These are phyloP conservation scores for Passiflora organensis DNA, from an alignment of 345 rosid genomes.

Conservation along the genomic window DNA sequence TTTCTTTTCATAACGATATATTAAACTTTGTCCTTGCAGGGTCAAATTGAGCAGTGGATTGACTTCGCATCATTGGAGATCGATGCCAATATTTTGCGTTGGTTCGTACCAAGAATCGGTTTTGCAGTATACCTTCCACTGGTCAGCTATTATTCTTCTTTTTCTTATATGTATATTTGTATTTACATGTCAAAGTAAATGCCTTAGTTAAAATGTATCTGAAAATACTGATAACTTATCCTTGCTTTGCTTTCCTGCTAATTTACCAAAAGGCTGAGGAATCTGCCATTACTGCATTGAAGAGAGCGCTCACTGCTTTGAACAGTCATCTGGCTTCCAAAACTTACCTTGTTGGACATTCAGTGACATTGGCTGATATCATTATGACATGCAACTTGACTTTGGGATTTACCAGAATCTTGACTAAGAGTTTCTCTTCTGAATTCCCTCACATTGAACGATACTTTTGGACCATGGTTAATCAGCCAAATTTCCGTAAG, in stretches of 20 bases:
- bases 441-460: slow-evolving; percentile 97
- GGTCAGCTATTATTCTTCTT: slow-evolving; percentile 34
- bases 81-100: slow-evolving; percentile 51
- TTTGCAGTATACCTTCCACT: slow-evolving; percentile 54
- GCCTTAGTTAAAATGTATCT: neutral
- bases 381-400: slow-evolving; percentile 63
- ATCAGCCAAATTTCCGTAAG: slow-evolving; percentile 84
- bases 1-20: neutral
- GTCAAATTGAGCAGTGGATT: slow-evolving; percentile 89
- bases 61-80: slow-evolving; percentile 76
- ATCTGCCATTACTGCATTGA: slow-evolving; percentile 57
- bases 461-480: slow-evolving; percentile 93
- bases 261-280: slow-evolving; percentile 64
- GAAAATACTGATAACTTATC: neutral
- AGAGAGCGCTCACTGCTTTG: slow-evolving; percentile 71
- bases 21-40: slow-evolving; percentile 35
- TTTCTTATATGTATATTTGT: neutral
- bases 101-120: slow-evolving; percentile 67
- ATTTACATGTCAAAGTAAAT: too few species aligned
- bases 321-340: slow-evolving; percentile 64
- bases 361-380: slow-evolving; percentile 84
- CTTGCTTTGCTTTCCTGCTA: neutral
- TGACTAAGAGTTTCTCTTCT: slow-evolving; percentile 78
- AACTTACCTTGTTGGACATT: slow-evolving; percentile 86
- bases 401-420: slow-evolving; percentile 39